Conservation (phyloP, 352 stramenopile genomes). For the Blastocystis sp. region DNA sequence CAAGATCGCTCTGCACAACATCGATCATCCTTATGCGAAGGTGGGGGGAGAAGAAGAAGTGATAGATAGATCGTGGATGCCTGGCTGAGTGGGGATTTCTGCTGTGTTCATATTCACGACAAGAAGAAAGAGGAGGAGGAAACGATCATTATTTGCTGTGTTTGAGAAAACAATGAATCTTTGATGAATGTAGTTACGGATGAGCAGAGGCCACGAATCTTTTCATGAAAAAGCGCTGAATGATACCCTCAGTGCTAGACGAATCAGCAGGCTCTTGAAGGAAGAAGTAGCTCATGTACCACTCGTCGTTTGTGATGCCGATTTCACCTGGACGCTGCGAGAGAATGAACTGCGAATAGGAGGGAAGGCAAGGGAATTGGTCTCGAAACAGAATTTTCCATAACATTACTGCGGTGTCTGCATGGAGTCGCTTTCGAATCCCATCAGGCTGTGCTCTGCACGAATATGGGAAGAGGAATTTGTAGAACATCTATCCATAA, state of each 20-base stretch:
- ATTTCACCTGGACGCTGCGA: neutral
- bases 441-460: neutral
- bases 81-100: constrained; percentile 42
- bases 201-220: neutral
- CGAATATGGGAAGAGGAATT: constrained; percentile 14
- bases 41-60: neutral
- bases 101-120: constrained; percentile 57
- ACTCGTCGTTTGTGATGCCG: constrained; percentile 29
- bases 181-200: neutral
- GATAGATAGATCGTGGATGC: constrained; percentile 48
- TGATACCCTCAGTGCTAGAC: neutral
- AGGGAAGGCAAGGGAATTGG: neutral
- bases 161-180: neutral
- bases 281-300: neutral
- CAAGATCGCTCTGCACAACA: constrained; percentile 32
- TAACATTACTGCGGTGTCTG: neutral
- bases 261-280: neutral
- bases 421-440: neutral
- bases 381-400: neutral
- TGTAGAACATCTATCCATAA: neutral
- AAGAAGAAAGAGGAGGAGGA: neutral
- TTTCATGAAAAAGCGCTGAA: neutral
- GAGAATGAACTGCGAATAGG: neutral
- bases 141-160: neutral
- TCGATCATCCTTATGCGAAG: constrained; percentile 12